Base-by-base conservation (phyloP, 192 early-diverging fungal species). In the Bifiguratus adelaidae region DNA sequence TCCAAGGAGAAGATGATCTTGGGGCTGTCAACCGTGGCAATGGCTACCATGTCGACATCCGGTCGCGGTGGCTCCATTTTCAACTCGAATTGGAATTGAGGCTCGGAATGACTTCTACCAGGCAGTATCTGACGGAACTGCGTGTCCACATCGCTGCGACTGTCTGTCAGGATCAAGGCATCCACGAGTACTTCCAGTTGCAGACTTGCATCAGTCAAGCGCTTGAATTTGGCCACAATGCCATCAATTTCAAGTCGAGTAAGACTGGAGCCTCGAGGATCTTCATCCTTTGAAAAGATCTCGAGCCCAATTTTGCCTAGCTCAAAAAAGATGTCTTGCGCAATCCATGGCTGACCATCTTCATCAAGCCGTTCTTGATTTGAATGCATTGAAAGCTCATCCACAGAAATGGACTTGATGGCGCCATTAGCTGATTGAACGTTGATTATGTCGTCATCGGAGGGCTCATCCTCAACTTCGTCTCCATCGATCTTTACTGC, bases 51-150 rank as follows among this genome's bases (percentile, higher is more conserved):
- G 3, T 47, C 48, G 3, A 50, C 52, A 1, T 18, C 35, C 4
- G 16, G 38, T 7, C 44, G 28, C 1, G 24, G 44, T n/a, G 44
- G 44, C 19, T 26, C 19, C 2, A 30, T 45, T 20, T 45, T 30
- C 16, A 30, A 30, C 0, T 30, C 28, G 2, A 77, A 30, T 34
- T 69, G 61, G 15, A 82, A 51, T 43, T 81, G 76, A 43, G 81
- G 68, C 4, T 78, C 69, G 30, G 47, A 42, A 13, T 52, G 52
- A 20, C 35, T 47, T 6, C 58, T 45, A 4, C 56, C 53, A 19
- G 68, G 67, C 52, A 89, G 74, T 26, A 89, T 76, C 36, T 89
- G 81, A 15, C 68, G 67, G 56, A 89, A 92, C 32, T 81, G 61
- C 44, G 74, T 81, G 4, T 64, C 55, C 0, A 60, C 72, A 5